A percentile compares a stretch with the other conserved stretches of the same genome.
Evolutionary conservation across 2,329 filamentous ascomycete genomes (phyloP).

Genomic region (Exutisphaerella laricina): DNA sequence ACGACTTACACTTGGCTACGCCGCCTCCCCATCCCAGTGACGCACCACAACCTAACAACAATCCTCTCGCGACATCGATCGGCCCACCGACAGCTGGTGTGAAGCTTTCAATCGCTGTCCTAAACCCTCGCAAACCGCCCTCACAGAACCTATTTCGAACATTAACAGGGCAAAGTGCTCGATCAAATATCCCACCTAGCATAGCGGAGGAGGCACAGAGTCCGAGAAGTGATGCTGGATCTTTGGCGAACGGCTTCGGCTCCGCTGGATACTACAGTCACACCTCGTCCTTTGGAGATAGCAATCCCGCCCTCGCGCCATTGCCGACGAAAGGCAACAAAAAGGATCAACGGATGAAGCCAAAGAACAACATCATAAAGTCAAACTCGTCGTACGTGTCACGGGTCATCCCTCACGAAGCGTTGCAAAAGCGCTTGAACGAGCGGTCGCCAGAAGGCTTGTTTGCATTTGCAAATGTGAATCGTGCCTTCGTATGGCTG

Average conservation of each 20-base stretch:
- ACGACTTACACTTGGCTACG: conserved; percentile 86
- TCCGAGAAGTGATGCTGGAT: conserved; percentile 43
- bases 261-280: conserved; percentile 29
- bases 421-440: conserved; percentile 67
- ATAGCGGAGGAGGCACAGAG: conserved; percentile 45
- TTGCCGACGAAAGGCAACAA: conserved; percentile 57
- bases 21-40: conserved; percentile 95
- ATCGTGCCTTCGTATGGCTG: conserved; percentile 92
- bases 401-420: conserved; percentile 87
- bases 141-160: conserved; percentile 40
- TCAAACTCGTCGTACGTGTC: conserved; percentile 98
- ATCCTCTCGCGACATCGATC: conserved; percentile 80
- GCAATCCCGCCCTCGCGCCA: conserved; percentile 66
- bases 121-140: conserved; percentile 52
- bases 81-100: conserved; percentile 80
- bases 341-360: conserved; percentile 72
- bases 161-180: conserved; percentile 37
- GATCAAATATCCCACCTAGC: conserved; percentile 37
- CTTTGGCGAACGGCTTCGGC: conserved; percentile 36
- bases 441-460: conserved; percentile 74
- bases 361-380: conserved; percentile 97
- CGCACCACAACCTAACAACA: conserved; percentile 77
- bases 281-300: conserved; percentile 72
- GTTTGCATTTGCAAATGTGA: conserved; percentile 92
- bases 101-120: conserved; percentile 69